Conservation (phyloP, 352 stramenopile genomes). For the Peronospora destructor region DNA sequence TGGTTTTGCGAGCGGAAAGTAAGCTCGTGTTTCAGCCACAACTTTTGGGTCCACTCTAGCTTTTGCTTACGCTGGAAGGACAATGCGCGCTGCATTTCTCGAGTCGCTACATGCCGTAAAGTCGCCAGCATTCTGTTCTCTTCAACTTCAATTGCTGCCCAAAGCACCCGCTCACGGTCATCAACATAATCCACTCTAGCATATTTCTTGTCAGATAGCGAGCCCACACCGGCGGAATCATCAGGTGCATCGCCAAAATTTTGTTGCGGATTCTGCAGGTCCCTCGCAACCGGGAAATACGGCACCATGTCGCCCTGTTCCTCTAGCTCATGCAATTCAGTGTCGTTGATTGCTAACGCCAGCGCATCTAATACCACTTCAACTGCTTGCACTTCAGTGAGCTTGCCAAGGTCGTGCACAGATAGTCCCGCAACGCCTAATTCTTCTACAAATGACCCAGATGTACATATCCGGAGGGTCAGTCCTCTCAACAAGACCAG, state of each 20-base stretch:
- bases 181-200: constrained; percentile 31
- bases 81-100: constrained; percentile 32
- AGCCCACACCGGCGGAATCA: constrained; percentile 14
- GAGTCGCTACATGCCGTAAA: constrained; percentile 37
- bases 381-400: constrained; percentile 52
- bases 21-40: constrained; percentile 64
- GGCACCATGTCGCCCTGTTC: constrained; percentile 59
- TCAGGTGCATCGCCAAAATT: constrained; percentile 7
- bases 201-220: constrained; percentile 12
- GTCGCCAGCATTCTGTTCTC: constrained; percentile 69
- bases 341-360: constrained; percentile 57
- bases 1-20: constrained; percentile 65
- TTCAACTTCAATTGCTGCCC: constrained; percentile 74
- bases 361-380: constrained; percentile 51
- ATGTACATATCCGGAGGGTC: constrained; percentile 64
- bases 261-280: constrained; percentile 27
- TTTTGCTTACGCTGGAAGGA: constrained; percentile 20
- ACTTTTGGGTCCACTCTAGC: constrained; percentile 41
- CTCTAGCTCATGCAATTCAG: constrained; percentile 65
- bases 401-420: constrained; percentile 45
- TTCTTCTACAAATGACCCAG: constrained; percentile 67
- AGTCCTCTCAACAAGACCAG: constrained; percentile 42
- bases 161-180: constrained; percentile 47
- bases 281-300: constrained; percentile 57
- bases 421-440: constrained; percentile 42